phyloP scores from a whole-genome alignment of 2,329 filamentous ascomycete genomes.

The Aspergillus fumigatiaffinis region DNA sequence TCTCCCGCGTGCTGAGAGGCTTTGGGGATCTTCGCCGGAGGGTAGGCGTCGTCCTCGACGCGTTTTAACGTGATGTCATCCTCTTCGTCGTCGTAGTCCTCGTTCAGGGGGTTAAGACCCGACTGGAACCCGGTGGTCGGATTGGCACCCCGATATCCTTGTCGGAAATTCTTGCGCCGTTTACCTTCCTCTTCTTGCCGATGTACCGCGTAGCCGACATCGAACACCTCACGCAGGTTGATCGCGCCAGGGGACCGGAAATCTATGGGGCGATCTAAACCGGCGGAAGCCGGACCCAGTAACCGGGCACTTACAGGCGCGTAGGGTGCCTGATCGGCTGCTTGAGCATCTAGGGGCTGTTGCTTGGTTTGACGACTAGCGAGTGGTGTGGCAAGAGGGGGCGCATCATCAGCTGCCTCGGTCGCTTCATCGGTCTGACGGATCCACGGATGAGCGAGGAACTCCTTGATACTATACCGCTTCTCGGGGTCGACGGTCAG shows the following conservation, averaged over 20 bases:
- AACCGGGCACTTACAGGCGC: slow-evolving; percentile 51
- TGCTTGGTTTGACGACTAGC: slow-evolving; percentile 52
- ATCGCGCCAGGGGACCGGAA: slow-evolving; percentile 94
- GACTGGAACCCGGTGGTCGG: slow-evolving; percentile 56
- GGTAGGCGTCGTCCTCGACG: slow-evolving; percentile 27
- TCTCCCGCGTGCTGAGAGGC: slow-evolving; percentile 50
- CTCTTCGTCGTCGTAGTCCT: slow-evolving; percentile 61
- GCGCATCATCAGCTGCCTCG: slow-evolving; percentile 63
- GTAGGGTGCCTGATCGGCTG: slow-evolving; percentile 33
- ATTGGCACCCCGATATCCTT: slow-evolving; percentile 60
- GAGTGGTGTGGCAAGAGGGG: slow-evolving; percentile 66
- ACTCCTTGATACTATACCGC: slow-evolving; percentile 88
- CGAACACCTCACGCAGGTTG: slow-evolving; percentile 94
- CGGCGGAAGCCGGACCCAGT: slow-evolving; percentile 53
- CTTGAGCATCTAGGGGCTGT: slow-evolving; percentile 54
- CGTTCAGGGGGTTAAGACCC: slow-evolving; percentile 61
- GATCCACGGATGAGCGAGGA: slow-evolving; percentile 94
- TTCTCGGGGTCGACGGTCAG: slow-evolving; percentile 93
- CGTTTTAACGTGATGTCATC: slow-evolving; percentile 25
- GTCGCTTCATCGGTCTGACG: slow-evolving; percentile 65
- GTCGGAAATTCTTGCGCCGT: slow-evolving; percentile 75
- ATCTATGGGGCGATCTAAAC: slow-evolving; percentile 68
- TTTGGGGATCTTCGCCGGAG: slow-evolving; percentile 65
- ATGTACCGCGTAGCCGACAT: slow-evolving; percentile 97
- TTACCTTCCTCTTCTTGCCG: slow-evolving; percentile 95